These are phyloP conservation scores for Coemansia sp. DNA, from an alignment of 192 early-diverging fungal species.

Conservation along the genomic window DNA sequence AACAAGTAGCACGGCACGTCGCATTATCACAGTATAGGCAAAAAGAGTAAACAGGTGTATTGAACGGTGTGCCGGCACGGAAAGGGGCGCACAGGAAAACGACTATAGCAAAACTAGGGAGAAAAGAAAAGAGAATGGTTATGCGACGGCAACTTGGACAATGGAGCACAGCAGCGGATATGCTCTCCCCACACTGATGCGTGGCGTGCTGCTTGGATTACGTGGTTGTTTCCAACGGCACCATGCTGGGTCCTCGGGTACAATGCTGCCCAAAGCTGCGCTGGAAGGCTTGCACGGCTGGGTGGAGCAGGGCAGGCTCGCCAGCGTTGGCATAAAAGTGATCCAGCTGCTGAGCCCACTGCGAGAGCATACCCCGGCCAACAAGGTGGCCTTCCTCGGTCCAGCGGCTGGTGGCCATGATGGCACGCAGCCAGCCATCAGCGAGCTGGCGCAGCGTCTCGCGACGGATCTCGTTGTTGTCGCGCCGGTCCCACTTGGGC, in stretches of 20 bases:
- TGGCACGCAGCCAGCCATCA: conserved; percentile 74
- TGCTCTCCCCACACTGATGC: neutral
- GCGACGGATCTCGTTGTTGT: conserved; percentile 65
- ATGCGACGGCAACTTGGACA: neutral
- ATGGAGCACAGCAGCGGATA: neutral
- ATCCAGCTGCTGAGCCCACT: conserved; percentile 68
- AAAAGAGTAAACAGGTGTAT: neutral
- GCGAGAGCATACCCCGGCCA: conserved; percentile 70
- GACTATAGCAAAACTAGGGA: neutral
- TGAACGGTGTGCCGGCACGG: neutral
- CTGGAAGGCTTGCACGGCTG: conserved; percentile 41
- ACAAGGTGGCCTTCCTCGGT: conserved; percentile 80
- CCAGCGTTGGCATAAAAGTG: conserved; percentile 26
- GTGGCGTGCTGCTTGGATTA: conserved; percentile 1
- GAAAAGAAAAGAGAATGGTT: neutral
- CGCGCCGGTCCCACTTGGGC: conserved; percentile 73
- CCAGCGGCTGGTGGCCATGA: conserved; percentile 68
- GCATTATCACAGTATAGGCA: neutral
- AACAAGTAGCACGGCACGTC: neutral
- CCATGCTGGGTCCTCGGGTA: conserved; percentile 7
- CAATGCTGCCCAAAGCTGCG: conserved; percentile 37
- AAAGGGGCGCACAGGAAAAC: neutral
- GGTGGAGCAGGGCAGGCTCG: conserved; percentile 43
- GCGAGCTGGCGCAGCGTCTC: conserved; percentile 71
- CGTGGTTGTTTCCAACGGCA: conserved; percentile 16